These are phyloP conservation scores for Daldinia vernicosa DNA, from an alignment of 495 filamentous ascomycete species.

Conservation along the genomic window DNA sequence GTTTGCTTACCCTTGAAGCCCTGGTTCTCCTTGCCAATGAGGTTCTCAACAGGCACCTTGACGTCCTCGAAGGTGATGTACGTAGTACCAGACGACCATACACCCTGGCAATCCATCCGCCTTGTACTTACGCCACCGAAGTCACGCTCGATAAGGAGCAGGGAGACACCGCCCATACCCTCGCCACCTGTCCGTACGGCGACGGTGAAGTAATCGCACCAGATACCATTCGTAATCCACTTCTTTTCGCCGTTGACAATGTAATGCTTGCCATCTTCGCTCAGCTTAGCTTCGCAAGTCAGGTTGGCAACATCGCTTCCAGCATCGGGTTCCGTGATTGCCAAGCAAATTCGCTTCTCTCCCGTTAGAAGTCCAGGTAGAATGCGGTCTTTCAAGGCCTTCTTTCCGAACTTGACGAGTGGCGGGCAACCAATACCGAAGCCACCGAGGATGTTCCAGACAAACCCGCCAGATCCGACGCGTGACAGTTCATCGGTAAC, in stretches of 20 bases:
- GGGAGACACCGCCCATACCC: conserved; percentile 90
- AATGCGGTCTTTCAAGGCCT: conserved; percentile 79
- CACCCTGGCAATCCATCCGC: conserved; percentile 98
- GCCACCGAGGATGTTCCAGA: conserved; percentile 98
- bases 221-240: conserved; percentile 99
- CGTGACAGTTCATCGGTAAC: conserved; percentile 94
- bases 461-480: conserved; percentile 86
- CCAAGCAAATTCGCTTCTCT: conserved; percentile 90
- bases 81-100: conserved; percentile 92
- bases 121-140: conserved; percentile 86
- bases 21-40: conserved; percentile 97
- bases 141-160: conserved; percentile 84
- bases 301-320: conserved; percentile 89
- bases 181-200: conserved; percentile 87
- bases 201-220: conserved; percentile 96
- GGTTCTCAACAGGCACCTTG: conserved; percentile 97
- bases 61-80: conserved; percentile 99
- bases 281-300: conserved; percentile 92
- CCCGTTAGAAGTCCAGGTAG: conserved; percentile 84
- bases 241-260: conserved; percentile 99
- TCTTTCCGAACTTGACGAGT: conserved; percentile 90
- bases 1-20: conserved; percentile 79
- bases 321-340: conserved; percentile 66
- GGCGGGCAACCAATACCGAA: conserved; percentile 95
- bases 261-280: conserved; percentile 95